Base-by-base conservation (phyloP, 2,329 filamentous ascomycete genomes). In the Gyromitra esculenta region DNA sequence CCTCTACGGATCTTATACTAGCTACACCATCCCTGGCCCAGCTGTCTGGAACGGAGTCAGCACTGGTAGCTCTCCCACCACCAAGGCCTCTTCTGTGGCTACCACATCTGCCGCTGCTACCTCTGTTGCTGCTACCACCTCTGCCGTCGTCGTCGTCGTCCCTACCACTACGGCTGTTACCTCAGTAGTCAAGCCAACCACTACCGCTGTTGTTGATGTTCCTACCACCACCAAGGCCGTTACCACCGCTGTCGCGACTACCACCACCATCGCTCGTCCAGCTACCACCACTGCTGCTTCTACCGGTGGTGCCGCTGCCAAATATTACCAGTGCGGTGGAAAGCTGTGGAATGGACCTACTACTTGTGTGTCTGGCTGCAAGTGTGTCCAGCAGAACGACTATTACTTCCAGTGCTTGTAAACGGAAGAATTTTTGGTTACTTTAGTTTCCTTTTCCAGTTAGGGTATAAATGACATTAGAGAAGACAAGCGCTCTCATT, bases 351-450 rank as follows among this genome's bases (percentile, higher is more conserved):
- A 77, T 15, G 67, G 73, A 15, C 25, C 65, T 43, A 75, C 73
- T 31, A 37, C 37, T n/a, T 75, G 73, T 25, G 66, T 59, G 3
- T 39, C 73, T 54, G 73, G 73, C 25, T 57, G 50, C 18, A 50
- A 13, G 18, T 75, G 73, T 6, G 80, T 76, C 2, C 79, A 81
- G 41, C 73, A 80, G 9, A 86, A 86, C 78, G 79, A 83, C 9
- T 86, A 82, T 79, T 86, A 86, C 77, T 83, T 81, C 70, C 85
- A 86, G 77, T 86, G 85, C 72, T 69, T 82, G 39, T 80, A 80
- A 79, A 45, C 45, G 9, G 25, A 50, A 39, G 35, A 48, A 9
- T 18, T 31, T 31, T 70, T 64, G 13, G 31, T 63, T 59, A 37
- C 9, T 57, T 35, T 56, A 31, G 25, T 31, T 31, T 39, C 6